Conservation (phyloP, 257 asterid genomes). For the Ligustrum vulgare region DNA sequence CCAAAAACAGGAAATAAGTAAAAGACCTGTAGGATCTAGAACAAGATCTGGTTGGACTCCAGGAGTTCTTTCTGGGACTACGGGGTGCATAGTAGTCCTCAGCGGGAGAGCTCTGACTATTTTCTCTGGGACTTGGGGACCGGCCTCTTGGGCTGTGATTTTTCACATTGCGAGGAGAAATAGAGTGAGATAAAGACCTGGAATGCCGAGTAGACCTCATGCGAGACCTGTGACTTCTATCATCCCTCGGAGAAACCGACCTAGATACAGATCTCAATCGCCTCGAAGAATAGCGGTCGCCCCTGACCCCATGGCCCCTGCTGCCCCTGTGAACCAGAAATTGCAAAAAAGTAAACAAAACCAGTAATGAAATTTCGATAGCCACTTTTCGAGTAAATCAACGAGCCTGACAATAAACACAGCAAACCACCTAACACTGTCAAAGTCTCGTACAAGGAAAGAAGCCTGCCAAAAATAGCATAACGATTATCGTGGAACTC, state of each 20-base stretch:
- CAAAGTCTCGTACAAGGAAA: slow-evolving; percentile 19
- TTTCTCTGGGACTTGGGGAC: slow-evolving; percentile 43
- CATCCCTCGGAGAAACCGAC: slow-evolving; percentile 67
- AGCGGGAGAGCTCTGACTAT: slow-evolving; percentile 34
- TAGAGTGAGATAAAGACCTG: slow-evolving; percentile 47
- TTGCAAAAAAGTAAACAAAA: slow-evolving; percentile 9
- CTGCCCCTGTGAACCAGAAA: slow-evolving; percentile 38
- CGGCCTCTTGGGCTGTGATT: slow-evolving; percentile 32
- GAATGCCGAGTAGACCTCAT: slow-evolving; percentile 52
- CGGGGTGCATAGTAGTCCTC: slow-evolving; percentile 29
- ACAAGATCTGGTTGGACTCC: slow-evolving; percentile 47
- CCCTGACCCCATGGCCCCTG: slow-evolving; percentile 50
- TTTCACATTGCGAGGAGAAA: slow-evolving; percentile 47
- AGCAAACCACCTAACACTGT: slow-evolving; percentile 5
- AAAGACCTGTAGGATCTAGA: slow-evolving; percentile 56
- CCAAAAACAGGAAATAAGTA: neutral
- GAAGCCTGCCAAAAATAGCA: slow-evolving; percentile 18
- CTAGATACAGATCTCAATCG: slow-evolving; percentile 54
- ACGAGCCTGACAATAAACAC: slow-evolving; percentile 5
- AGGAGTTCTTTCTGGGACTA: slow-evolving; percentile 48
- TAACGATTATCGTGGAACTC: neutral
- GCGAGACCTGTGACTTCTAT: slow-evolving; percentile 34
- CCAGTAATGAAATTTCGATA: slow-evolving; percentile 8
- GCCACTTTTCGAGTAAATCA: slow-evolving; percentile 9
- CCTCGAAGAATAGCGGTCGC: slow-evolving; percentile 45